phyloP scores from a whole-genome alignment of 2,329 filamentous ascomycete species.

The Colletotrichum tamarilloi region DNA sequence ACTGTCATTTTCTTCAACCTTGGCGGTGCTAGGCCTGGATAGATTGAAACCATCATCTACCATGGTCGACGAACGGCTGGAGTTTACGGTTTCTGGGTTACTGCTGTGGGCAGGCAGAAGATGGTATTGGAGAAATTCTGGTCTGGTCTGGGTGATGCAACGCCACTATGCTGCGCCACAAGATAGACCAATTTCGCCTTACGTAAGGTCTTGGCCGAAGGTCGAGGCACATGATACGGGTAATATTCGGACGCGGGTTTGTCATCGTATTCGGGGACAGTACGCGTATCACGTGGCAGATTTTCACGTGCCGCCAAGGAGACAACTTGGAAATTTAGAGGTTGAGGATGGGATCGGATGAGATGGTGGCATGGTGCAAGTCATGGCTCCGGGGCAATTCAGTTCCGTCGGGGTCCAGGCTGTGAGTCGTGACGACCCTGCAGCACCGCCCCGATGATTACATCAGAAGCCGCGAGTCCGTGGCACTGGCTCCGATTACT shows the following conservation, averaged over 20 bases:
- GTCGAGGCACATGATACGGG: background rate
- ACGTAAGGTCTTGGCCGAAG: background rate
- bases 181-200: fast-evolving
- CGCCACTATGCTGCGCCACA: background rate
- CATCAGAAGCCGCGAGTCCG: conserved; percentile 30
- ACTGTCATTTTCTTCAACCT: too few relatives aligned
- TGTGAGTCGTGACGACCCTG: conserved; percentile 8
- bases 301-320: conserved; percentile 13
- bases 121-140: too few relatives aligned
- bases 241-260: background rate
- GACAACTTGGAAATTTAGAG: background rate
- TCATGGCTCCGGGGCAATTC: conserved; percentile 24
- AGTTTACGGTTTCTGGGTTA: too few relatives aligned
- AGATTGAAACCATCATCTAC: too few relatives aligned
- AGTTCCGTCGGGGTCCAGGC: conserved; percentile 21
- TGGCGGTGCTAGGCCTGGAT: too few relatives aligned
- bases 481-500: background rate
- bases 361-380: background rate
- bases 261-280: too few relatives aligned
- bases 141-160: background rate
- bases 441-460: conserved; percentile 31
- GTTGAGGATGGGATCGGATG: background rate
- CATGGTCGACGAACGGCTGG: too few relatives aligned
- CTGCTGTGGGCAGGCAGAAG: too few relatives aligned
- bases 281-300: background rate